Base-by-base conservation (phyloP, 2,329 filamentous ascomycete genomes). In the Fusarium humuli region DNA sequence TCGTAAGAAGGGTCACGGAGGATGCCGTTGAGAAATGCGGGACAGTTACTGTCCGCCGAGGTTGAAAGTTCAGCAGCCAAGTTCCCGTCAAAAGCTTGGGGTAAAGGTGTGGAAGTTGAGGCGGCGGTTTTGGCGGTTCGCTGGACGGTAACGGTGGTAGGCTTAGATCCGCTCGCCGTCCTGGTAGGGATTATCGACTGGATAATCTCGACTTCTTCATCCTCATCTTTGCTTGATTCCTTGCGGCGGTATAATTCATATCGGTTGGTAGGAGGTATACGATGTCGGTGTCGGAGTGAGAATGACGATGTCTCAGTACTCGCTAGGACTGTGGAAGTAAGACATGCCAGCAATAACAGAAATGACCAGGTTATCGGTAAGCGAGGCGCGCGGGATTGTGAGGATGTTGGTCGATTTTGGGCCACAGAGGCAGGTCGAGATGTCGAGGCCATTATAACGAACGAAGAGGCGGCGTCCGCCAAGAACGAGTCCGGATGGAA, bases 11-110 rank as follows among this genome's bases (percentile, higher is more conserved):
- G 77, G 76, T 93, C 87, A 48, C 81, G 81, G 53, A 96, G 85
- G 73, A 97, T 89, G 4, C 79, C 79, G 54, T 87, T 83, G 78
- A 97, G 90, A 80, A 95, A 94, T 7, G 77, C 77, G 5, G 89
- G 87, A 75, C 92, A 94, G 25, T 82, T 77, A 30, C 81, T 79
- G 48, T 84, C 85, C 53, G 83, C 81, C 13, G 80, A 74, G 56
- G 78, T 79, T 18, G 86, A 86, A 79, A 92, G 92, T 72, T 91
- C 91, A 67, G 84, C 84, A 10, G 86, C 85, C 30, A 92, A 78
- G 50, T 85, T 87, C 59, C 86, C 89, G 73, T 94, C 92, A 75
- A 93, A 93, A 4, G 91, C 69, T 57, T 76, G 37, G 12, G 86
- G 13, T 80, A 87, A 0, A 91, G 92, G 44, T 91, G 80, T 7